Conservation (phyloP, 768 basidiomycete species). For the Pulveroboletus sp. region DNA sequence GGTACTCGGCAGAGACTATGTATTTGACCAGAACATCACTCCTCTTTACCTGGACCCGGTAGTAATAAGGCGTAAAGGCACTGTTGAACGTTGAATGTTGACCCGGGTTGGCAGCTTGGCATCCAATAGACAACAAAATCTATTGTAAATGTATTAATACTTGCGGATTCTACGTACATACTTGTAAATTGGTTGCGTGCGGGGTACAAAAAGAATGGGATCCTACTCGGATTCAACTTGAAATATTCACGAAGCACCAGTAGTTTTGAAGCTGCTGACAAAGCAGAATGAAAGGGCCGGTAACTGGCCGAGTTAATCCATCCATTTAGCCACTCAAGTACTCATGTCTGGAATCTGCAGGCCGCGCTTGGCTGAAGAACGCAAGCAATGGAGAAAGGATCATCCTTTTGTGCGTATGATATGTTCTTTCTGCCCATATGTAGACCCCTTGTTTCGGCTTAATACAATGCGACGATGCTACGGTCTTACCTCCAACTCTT, state of each 20-base stretch:
- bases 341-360: conserved; percentile 90
- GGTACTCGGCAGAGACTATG: conserved; percentile 16
- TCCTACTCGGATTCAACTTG: no score
- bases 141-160: no score
- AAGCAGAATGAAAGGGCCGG: conserved; percentile 4
- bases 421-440: neutral
- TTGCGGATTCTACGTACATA: no score
- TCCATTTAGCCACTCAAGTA: conserved; percentile 5
- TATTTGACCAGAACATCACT: conserved; percentile 18
- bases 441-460: conserved; percentile 1
- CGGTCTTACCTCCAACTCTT: neutral
- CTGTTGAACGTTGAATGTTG: neutral
- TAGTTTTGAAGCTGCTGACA: conserved; percentile 18
- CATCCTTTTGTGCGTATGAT: conserved; percentile 88
- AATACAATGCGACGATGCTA: neutral
- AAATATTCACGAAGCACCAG: no score
- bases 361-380: conserved; percentile 90
- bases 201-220: no score
- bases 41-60: conserved; percentile 15
- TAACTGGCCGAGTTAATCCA: neutral
- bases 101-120: no score
- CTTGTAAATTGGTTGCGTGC: no score
- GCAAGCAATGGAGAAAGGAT: conserved; percentile 99
- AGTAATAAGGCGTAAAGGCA: neutral
- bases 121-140: no score